Percentiles rank a stretch among this genome's conserved stretches.
These are phyloP conservation scores for Pleurotus eryngii DNA, from an alignment of 768 basidiomycete genomes.

Conservation along the genomic window DNA sequence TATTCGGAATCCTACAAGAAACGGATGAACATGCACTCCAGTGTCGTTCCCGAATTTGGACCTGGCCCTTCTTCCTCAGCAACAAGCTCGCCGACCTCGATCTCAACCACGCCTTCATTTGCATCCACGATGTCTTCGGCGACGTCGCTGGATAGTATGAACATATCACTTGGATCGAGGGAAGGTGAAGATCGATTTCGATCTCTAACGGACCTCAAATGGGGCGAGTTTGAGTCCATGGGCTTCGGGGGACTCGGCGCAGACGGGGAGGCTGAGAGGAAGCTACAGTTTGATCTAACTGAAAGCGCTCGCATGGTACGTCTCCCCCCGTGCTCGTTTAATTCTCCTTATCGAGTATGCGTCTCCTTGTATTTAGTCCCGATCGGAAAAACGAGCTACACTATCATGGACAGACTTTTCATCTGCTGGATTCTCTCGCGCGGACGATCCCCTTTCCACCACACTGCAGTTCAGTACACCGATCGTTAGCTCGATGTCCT, in stretches of 20 bases:
- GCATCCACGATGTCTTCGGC: slow-evolving; percentile 32
- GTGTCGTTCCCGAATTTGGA: slow-evolving; percentile 53
- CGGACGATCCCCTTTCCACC: slow-evolving; percentile 69
- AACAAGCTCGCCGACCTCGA: slow-evolving; percentile 31
- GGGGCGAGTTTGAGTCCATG: slow-evolving; percentile 87
- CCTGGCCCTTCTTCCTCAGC: slow-evolving; percentile 27
- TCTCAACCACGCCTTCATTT: slow-evolving; percentile 7
- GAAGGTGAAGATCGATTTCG: slow-evolving; percentile 70
- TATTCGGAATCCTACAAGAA: slow-evolving; percentile 78
- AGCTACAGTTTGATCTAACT: slow-evolving; percentile 89
- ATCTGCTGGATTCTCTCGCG: slow-evolving; percentile 73
- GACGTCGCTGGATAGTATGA: slow-evolving; percentile 26
- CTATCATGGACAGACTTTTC: slow-evolving; percentile 93
- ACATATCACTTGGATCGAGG: slow-evolving; percentile 23
- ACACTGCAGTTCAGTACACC: slow-evolving; percentile 78
- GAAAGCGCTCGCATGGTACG: slow-evolving; percentile 74
- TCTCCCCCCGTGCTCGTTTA: slow-evolving; percentile 7
- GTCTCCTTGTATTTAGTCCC: slow-evolving; percentile 39
- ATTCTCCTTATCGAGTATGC: not conserved
- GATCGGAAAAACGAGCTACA: slow-evolving; percentile 72
- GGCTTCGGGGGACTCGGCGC: slow-evolving; percentile 62
- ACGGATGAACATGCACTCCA: slow-evolving; percentile 64
- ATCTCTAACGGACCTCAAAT: slow-evolving; percentile 81
- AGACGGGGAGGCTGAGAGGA: slow-evolving; percentile 46
- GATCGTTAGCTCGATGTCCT: slow-evolving; percentile 44